These are phyloP conservation scores for Fusarium mundagurra DNA, from an alignment of 2,329 filamentous ascomycete species.

Conservation along the genomic window DNA sequence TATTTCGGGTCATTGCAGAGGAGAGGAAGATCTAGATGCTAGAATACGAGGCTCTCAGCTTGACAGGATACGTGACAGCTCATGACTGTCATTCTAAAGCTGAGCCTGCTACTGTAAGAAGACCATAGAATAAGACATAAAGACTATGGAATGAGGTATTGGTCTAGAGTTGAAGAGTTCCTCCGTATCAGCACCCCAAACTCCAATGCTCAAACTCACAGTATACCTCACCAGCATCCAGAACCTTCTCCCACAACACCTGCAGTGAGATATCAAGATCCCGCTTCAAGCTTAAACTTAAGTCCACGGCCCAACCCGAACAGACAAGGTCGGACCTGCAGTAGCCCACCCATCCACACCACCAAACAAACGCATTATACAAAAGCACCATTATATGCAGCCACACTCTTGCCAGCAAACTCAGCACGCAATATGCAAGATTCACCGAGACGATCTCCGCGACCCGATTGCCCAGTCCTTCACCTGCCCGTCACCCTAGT, in stretches of 20 bases:
- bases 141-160: neutral
- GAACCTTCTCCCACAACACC: neutral
- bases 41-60: neutral
- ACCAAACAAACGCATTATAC: neutral
- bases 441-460: neutral
- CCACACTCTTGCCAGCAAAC: neutral
- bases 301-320: slow-evolving; percentile 1
- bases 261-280: neutral
- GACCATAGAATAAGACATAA: accelerated
- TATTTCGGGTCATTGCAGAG: neutral
- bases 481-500: neutral
- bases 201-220: neutral
- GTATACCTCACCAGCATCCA: neutral
- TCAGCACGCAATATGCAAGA: neutral
- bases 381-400: slow-evolving; percentile 4
- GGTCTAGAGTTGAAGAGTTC: neutral
- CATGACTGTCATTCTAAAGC: too few relatives aligned
- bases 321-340: slow-evolving; percentile 34
- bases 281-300: neutral
- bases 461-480: slow-evolving; percentile 2
- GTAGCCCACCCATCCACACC: slow-evolving; percentile 13
- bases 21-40: neutral
- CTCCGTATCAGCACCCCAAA: neutral
- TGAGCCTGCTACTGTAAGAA: neutral
- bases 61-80: neutral